A percentile compares a stretch with the other conserved stretches of the same genome.
These are phyloP conservation scores for Monosporascus sp. DNA, from an alignment of 2,329 filamentous ascomycete species.

Conservation along the genomic window DNA sequence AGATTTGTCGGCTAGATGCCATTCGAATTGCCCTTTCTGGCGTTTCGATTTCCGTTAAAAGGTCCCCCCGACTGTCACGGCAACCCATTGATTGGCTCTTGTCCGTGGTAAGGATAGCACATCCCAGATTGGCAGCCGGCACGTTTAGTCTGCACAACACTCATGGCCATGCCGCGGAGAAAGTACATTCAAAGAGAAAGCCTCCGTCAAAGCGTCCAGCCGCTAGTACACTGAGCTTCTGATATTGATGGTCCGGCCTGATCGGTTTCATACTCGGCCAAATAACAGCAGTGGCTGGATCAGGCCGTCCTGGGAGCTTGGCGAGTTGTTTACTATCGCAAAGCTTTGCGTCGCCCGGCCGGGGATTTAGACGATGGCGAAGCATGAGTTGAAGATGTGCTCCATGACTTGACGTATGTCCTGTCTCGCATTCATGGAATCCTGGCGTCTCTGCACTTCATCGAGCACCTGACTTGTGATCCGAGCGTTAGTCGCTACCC, in stretches of 20 bases:
- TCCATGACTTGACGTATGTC: slow-evolving; percentile 44
- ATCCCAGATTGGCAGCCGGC: not conserved
- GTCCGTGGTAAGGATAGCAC: not conserved
- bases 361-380: slow-evolving; percentile 45
- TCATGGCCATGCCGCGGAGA: not conserved
- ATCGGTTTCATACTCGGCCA: too few relatives aligned
- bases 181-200: too few relatives aligned
- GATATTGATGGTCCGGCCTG: too few relatives aligned
- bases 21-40: not conserved
- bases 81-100: not conserved
- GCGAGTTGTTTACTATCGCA: too few relatives aligned
- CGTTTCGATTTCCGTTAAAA: not conserved
- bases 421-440: slow-evolving; percentile 33
- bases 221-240: too few relatives aligned
- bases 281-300: too few relatives aligned
- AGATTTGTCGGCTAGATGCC: not conserved
- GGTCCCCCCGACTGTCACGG: not conserved
- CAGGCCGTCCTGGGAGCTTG: too few relatives aligned
- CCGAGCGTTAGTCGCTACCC: slow-evolving; percentile 37
- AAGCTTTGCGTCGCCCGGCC: not conserved
- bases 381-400: slow-evolving; percentile 45
- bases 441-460: slow-evolving; percentile 41
- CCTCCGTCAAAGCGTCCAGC: too few relatives aligned
- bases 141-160: not conserved
- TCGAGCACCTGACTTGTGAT: slow-evolving; percentile 42